Conservation (phyloP, 1,139 yeast genomes). For the Debaryomyces coudertii region DNA sequence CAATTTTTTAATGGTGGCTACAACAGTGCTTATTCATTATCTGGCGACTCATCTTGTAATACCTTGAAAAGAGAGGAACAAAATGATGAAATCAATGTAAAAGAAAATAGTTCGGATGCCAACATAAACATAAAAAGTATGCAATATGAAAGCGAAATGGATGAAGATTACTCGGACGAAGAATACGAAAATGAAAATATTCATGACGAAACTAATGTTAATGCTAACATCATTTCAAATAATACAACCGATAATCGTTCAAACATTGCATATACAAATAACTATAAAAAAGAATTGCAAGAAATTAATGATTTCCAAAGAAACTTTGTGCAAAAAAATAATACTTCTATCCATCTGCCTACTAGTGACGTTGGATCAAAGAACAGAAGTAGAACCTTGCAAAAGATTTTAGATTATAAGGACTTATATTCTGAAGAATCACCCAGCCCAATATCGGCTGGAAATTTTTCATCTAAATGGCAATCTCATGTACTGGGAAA, state of each 20-base stretch:
- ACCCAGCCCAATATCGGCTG: background rate
- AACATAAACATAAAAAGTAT: constrained; percentile 6
- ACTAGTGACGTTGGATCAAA: constrained; percentile 4
- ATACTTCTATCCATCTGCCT: constrained; percentile 11
- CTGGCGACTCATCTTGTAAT: constrained; percentile 14
- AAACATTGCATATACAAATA: background rate
- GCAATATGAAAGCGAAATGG: constrained; percentile 17
- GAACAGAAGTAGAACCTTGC: constrained; percentile 35
- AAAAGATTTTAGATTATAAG: constrained; percentile 39
- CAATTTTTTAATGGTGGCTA: constrained; percentile 21
- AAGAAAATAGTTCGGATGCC: constrained; percentile 6
- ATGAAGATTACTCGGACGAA: constrained; percentile 7
- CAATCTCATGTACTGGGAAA: background rate
- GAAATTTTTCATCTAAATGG: background rate
- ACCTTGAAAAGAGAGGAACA: background rate
- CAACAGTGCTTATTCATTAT: constrained; percentile 23
- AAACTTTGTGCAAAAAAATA: constrained; percentile 30
- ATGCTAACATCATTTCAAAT: background rate
- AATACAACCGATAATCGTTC: background rate
- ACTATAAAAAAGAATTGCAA: constrained; percentile 27
- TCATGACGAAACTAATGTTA: background rate
- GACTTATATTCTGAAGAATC: constrained; percentile 18
- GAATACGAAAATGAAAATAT: background rate
- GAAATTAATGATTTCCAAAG: constrained; percentile 40
- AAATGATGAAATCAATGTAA: constrained; percentile 8